Base-by-base conservation (phyloP, 352 stramenopile species). In the Phytophthora hibernalis region DNA sequence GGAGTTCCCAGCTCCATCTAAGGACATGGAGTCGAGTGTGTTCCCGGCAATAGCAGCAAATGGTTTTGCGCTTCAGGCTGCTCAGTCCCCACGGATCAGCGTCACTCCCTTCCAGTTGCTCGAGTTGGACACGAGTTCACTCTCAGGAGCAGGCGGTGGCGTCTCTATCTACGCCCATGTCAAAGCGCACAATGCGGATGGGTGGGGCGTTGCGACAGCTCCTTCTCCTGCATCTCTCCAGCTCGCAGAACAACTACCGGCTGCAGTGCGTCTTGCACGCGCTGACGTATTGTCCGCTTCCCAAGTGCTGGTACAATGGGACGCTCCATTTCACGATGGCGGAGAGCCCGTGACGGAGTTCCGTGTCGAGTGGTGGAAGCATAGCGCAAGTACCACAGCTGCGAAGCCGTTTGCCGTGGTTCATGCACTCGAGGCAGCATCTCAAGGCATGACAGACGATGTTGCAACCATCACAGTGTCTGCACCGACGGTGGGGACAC, bases 231-330 rank as follows among this genome's bases (percentile, higher is more conserved):
- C 72, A 21, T 91, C 77, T 1, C 37, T 87, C 2, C 83, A 91
- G 58, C 66, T 87, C 1, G 59, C 80, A 1, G 69, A 79, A n/a
- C 80, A 91, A 18, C 44, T 89, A 10, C 85, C 87, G 0, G 72
- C 65, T 6, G 30, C 53, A 0, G 82, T 92, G 15, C 44, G 72
- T 3, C 40, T 54, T 1, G 61, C 80, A 11, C 69, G 72, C 7
- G 70, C 86, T 5, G 72, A 90, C 15, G 74, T 88, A 0, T 24
- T 93, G 0, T 95, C 88, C 0, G 70, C 61, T 31, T 83, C 80
- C 1, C 74, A 95, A 59, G 33, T 93, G 18, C 56, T 93, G 3
- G 73, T 95, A 24, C 84, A 97, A 68, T 97, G 90, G 90, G 74
- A 79, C 11, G 85, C 80, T 16, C 87, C 90, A 6, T 51, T 63